These are phyloP conservation scores for Hygrophorus pudorinus DNA, from an alignment of 768 basidiomycete genomes.

Conservation along the genomic window DNA sequence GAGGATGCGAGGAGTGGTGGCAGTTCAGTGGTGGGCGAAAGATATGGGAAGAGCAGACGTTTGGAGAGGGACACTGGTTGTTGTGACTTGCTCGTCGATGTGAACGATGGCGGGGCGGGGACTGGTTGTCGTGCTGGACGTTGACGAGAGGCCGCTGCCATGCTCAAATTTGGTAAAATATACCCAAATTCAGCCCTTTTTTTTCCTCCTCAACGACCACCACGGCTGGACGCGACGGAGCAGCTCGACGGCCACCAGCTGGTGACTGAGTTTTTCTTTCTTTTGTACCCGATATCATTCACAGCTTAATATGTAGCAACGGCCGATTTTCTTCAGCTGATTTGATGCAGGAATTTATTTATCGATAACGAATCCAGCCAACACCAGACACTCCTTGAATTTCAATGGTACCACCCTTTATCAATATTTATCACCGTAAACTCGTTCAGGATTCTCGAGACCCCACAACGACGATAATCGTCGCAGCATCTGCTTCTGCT, in stretches of 20 bases:
- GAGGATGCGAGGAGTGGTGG: slow-evolving; percentile 45
- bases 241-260: background rate
- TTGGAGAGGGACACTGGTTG: slow-evolving; percentile 31
- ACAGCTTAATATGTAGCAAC: background rate
- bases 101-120: slow-evolving; percentile 18
- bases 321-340: background rate
- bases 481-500: slow-evolving; percentile 34
- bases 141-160: slow-evolving; percentile 1
- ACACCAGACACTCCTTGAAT: too few species aligned
- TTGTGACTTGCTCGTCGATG: slow-evolving; percentile 14
- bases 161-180: too few species aligned
- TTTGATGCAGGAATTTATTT: background rate
- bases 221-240: background rate
- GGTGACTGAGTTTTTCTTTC: background rate
- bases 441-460: slow-evolving; percentile 1
- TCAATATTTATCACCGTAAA: too few species aligned
- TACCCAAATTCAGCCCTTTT: too few species aligned
- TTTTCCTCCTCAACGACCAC: background rate
- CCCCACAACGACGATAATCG: slow-evolving; percentile 25
- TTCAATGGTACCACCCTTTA: too few species aligned
- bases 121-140: slow-evolving; percentile 17
- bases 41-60: slow-evolving; percentile 57
- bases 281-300: too few species aligned
- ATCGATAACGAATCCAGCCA: background rate
- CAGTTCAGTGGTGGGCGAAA: slow-evolving; percentile 27